Conservation (phyloP, 345 rosid species). For the Garcia nutans region DNA sequence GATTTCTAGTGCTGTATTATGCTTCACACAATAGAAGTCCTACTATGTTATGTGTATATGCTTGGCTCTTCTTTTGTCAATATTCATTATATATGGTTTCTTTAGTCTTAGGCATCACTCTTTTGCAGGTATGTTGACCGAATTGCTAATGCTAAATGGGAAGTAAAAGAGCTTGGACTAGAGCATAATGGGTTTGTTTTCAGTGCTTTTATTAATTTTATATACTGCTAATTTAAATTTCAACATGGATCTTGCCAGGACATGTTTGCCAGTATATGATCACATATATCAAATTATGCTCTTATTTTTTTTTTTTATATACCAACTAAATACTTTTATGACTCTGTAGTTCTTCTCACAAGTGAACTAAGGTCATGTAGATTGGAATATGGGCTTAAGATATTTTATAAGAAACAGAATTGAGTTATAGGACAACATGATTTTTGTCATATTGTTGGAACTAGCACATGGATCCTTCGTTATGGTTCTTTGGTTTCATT, state of each 20-base stretch:
- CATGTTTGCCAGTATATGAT: neutral
- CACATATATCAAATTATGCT: neutral
- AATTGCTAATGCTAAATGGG: conserved; percentile 93
- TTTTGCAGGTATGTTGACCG: conserved; percentile 84
- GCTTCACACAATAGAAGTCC: neutral
- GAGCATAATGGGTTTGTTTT: conserved; percentile 95
- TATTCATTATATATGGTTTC: neutral
- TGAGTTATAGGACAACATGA: neutral
- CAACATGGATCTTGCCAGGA: neutral
- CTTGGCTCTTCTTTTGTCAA: neutral
- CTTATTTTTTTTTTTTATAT: neutral
- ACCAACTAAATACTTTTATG: no score
- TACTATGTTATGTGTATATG: neutral
- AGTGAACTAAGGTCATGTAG: neutral
- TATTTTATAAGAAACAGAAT: neutral
- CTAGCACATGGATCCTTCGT: neutral
- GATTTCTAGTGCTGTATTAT: neutral
- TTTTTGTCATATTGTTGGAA: neutral
- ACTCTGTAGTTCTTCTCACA: neutral
- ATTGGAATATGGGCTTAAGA: neutral
- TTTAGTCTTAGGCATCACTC: neutral
- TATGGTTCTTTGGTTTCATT: neutral
- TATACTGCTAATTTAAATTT: neutral
- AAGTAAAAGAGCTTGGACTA: conserved; percentile 90
- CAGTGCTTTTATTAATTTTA: conserved; percentile 7